A percentile compares a stretch with the other conserved stretches of the same genome.
These are phyloP conservation scores for Chaetomium globosum DNA, from an alignment of 2,329 filamentous ascomycete genomes.

Conservation along the genomic window DNA sequence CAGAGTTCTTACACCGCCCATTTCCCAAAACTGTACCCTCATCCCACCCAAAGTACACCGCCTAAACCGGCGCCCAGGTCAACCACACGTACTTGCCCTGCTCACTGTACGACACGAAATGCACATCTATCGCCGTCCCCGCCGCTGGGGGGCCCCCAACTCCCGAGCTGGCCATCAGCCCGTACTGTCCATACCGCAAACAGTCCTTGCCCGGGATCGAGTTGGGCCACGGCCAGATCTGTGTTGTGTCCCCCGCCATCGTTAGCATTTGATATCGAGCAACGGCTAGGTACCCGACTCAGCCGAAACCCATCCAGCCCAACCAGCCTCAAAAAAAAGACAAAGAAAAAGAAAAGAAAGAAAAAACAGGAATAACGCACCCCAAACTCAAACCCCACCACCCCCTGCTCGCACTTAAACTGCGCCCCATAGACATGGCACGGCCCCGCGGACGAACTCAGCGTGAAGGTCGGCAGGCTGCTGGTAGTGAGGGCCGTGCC, in stretches of 20 bases:
- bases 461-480: background rate
- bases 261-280: too few species aligned
- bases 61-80: slow-evolving; percentile 12
- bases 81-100: slow-evolving; percentile 24
- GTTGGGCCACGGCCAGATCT: slow-evolving; percentile 12
- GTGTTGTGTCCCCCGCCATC: background rate
- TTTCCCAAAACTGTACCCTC: background rate
- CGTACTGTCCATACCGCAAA: slow-evolving; percentile 20
- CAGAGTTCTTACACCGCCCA: background rate
- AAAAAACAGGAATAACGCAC: background rate
- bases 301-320: too few species aligned
- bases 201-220: slow-evolving; percentile 13
- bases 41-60: background rate
- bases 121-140: slow-evolving; percentile 13
- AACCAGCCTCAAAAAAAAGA: too few species aligned
- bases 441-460: background rate
- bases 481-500: background rate
- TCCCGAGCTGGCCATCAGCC: slow-evolving; percentile 8
- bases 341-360: background rate
- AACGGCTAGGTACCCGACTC: too few species aligned
- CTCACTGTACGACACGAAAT: slow-evolving; percentile 13
- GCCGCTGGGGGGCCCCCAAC: slow-evolving; percentile 3
- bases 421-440: slow-evolving; percentile 9
- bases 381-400: background rate
- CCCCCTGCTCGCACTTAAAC: slow-evolving; percentile 12